These are phyloP conservation scores for Gardenia jasminoides DNA, from an alignment of 257 asterid species.

Conservation along the genomic window DNA sequence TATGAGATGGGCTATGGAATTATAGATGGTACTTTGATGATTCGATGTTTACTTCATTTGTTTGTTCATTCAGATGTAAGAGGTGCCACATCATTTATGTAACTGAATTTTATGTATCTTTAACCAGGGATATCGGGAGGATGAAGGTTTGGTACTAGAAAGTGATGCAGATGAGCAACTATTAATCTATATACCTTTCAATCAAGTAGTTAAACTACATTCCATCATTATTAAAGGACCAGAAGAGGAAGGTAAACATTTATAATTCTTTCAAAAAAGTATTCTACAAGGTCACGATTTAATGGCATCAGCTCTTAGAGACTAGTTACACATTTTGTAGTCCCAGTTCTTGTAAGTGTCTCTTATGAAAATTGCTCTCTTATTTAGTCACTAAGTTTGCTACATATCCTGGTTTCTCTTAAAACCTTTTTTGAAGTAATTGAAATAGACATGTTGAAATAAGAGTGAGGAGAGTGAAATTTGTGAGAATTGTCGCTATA, in stretches of 20 bases:
- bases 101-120: constrained; percentile 1
- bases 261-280: neutral
- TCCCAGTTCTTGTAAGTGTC: neutral
- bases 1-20: neutral
- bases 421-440: neutral
- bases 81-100: constrained; percentile 2
- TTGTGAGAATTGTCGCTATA: neutral
- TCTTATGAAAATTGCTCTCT: neutral
- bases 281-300: neutral
- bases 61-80: neutral
- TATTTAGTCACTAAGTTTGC: neutral
- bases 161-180: constrained; percentile 98
- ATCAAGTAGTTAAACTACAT: constrained; percentile 82
- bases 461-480: neutral
- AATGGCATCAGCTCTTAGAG: neutral
- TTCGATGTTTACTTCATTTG: neutral
- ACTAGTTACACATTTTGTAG: neutral
- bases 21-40: neutral
- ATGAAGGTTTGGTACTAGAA: constrained; percentile 78
- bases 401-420: neutral
- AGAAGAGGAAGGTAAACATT: constrained; percentile 72
- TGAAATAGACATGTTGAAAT: neutral
- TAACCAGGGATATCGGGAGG: constrained; percentile 93
- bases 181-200: constrained; percentile 80
- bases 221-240: constrained; percentile 74